Evolutionary conservation across 2,329 filamentous ascomycete genomes (phyloP), one percentile per base, ranked within the genome.

Genomic region (Rutstroemia sp.): DNA sequence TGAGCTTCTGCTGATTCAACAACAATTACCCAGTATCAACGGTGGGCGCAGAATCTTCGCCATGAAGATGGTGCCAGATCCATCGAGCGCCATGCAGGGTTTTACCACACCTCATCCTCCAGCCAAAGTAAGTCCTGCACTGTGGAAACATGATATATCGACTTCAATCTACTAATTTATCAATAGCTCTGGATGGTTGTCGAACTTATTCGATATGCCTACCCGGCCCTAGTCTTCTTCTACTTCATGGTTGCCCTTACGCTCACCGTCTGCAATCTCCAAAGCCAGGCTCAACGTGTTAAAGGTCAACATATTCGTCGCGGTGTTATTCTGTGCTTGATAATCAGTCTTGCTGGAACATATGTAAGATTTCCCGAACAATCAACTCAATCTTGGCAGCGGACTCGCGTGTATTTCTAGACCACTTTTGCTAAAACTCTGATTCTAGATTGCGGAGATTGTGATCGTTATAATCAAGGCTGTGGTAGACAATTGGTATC

Each of bases 161-260:
- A 23, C 23, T 23, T 30, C 49, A 25, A 14, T 19, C 23, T 44
- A 14, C 46, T 55, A 44, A 55, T 17, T 21, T 6, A 14, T 9
- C 37, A 16, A 9, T 30, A 66, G 64, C 46, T 64, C 17, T 53
- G 56, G 61, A 27, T 37, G 30, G 56, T 57, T 25, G 44, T 70
- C 47, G 60, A 61, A 51, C 34, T 58, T 60, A 56, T 86, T 46
- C 80, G 81, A 69, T 86, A 86, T 67, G 69, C 75, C 8, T 84
- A 81, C 61, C 83, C 85, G 10, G 73, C 78, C 9, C 57, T 74
- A 19, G 69, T 83, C 57, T 83, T 84, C 63, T 48, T 74, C 54
- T 86, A 80, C 69, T 87, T 83, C 67, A 67, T 79, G 51, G 59
- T 75, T 53, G 72, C 82, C 8, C 76, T 75, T 23, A 69, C 75